Evolutionary conservation across 2,329 filamentous ascomycete species (phyloP), one percentile per base, ranked within the genome.

Genomic region (Aspergillus udagawae): DNA sequence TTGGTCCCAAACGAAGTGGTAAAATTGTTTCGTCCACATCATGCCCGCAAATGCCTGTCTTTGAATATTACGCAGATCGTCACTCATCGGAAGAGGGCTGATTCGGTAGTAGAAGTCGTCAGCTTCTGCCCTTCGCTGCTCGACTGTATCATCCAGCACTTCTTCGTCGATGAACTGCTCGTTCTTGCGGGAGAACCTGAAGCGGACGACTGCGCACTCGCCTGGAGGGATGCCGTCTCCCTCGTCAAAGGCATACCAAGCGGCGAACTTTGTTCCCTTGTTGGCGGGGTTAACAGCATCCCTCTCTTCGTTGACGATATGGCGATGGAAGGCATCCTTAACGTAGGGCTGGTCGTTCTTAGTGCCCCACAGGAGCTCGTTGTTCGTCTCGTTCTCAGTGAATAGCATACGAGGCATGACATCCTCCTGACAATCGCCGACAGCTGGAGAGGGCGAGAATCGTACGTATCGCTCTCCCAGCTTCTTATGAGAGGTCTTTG

Each of bases 1-100:
- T 71, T 97, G 90, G 63, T 97, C 92, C 91, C 92, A 97, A 67
- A 97, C 86, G 74, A 97, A 97, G 71, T 95, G 86, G 74, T 97
- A 97, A 76, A 91, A 91, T 73, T 97, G 93, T 75, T 97, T 97
- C 61, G 89, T 95, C 93, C 93, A 97, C 83, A 97, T 88, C 93
- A 97, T 97, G 54, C 94, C 93, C 0, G 92, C 87, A 64, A 97
- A 89, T 3, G 93, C 94, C 73, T 97, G 92, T 65, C 93, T 86
- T 76, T 97, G 94, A 65, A 97, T 94, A 74, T 95, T 97, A 65
- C 92, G 88, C 58, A 97, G 82, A 70, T 97, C 93, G 51, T 97
- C 92, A 0, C 90, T 83, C 88, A 97, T 96, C 2, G 92, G 93
- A 42, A 97, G 81, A 3, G 93, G 93, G 75, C 91, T 97, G 73